Evolutionary conservation across 1,284 basidiomycete species (phyloP).

Genomic region (Ustilago cynodontis): DNA sequence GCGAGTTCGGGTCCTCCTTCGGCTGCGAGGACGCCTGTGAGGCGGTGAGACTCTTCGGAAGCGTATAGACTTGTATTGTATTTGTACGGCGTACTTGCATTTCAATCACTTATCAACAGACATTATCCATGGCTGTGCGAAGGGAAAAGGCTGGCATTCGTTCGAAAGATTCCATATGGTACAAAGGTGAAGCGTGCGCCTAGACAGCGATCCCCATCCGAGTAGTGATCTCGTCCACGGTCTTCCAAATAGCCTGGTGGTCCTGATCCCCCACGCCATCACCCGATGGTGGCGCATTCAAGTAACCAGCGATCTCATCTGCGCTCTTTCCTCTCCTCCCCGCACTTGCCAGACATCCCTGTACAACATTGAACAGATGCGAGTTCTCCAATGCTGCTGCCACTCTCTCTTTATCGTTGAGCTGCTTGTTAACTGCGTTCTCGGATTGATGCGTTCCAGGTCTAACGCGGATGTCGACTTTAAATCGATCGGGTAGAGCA

Average conservation of each 20-base stretch:
- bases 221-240: constrained; percentile 46
- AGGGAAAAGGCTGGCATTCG: too few species aligned
- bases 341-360: constrained; percentile 81
- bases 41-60: constrained; percentile 9
- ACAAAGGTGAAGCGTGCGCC: not conserved
- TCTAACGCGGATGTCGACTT: constrained; percentile 92
- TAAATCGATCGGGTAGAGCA: constrained; percentile 90
- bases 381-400: constrained; percentile 95
- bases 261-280: constrained; percentile 20
- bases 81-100: constrained; percentile 1
- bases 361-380: constrained; percentile 86
- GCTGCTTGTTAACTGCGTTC: constrained; percentile 94
- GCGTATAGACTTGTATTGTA: not conserved
- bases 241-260: constrained; percentile 48
- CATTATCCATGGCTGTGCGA: not conserved
- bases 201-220: constrained; percentile 44
- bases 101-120: not conserved
- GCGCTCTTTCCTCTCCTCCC: constrained; percentile 69
- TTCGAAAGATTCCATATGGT: too few species aligned
- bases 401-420: constrained; percentile 98
- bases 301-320: constrained; percentile 36
- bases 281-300: constrained; percentile 22
- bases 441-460: constrained; percentile 96
- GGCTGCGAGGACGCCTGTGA: constrained; percentile 25
- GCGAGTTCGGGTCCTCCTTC: constrained; percentile 17